Evolutionary conservation across 2,329 filamentous ascomycete genomes (phyloP).

Genomic region (Chaetomiaceae sp.): DNA sequence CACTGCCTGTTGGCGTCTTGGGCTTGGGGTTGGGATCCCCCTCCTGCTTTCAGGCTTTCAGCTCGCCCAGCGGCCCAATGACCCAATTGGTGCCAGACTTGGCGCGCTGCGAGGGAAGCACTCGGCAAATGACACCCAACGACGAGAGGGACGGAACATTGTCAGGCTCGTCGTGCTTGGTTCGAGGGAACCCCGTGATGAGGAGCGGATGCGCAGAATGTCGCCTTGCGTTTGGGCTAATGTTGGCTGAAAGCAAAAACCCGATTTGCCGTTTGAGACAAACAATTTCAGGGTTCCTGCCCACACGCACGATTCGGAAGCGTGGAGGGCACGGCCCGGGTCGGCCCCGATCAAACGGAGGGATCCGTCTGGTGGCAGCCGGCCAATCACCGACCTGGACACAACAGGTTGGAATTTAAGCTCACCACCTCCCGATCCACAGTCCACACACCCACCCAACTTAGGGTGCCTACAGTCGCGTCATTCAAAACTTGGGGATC

Average conservation of each 20-base stretch:
- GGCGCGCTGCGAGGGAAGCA: not conserved
- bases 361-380: not conserved
- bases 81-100: not conserved
- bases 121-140: no score
- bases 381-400: not conserved
- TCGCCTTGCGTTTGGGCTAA: not conserved
- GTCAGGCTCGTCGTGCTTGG: not conserved
- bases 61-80: not conserved
- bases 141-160: no score
- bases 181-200: constrained; percentile 1
- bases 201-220: not conserved
- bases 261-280: not conserved
- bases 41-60: not conserved
- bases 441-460: no score
- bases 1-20: no score
- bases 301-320: no score
- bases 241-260: not conserved
- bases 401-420: no score
- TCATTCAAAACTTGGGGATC: no score
- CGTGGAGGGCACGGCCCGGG: not conserved
- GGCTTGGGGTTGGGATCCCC: no score
- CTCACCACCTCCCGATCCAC: no score
- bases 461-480: no score
- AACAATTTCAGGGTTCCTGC: not conserved
- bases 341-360: constrained; percentile 12